These are phyloP conservation scores for Dactylellina leptospora DNA, from an alignment of 2,329 filamentous ascomycete genomes.

Conservation along the genomic window DNA sequence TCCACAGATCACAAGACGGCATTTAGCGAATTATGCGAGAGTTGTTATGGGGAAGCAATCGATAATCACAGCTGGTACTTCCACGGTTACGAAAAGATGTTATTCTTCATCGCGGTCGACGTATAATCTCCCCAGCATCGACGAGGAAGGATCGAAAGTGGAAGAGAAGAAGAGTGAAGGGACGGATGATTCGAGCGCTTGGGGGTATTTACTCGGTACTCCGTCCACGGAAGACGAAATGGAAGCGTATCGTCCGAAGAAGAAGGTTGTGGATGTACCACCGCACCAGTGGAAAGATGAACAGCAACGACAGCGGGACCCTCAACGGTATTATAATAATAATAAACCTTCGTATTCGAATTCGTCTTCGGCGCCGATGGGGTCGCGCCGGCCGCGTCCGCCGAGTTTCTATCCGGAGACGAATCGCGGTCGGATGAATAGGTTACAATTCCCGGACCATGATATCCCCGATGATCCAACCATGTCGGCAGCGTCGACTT, in stretches of 20 bases:
- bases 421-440: neutral
- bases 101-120: constrained; percentile 2
- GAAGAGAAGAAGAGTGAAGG: too few relatives aligned
- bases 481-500: neutral
- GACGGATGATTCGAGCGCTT: neutral
- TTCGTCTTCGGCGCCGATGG: too few relatives aligned
- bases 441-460: neutral
- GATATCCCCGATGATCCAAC: constrained; percentile 23
- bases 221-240: constrained; percentile 4
- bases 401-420: constrained; percentile 1
- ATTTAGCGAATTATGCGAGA: neutral
- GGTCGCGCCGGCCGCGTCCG: too few relatives aligned
- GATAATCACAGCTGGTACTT: neutral
- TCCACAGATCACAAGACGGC: constrained; percentile 15
- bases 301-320: neutral
- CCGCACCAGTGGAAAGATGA: neutral
- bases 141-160: too few relatives aligned
- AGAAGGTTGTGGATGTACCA: neutral
- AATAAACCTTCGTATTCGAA: neutral
- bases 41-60: neutral
- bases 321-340: neutral
- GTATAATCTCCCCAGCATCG: constrained; percentile 7
- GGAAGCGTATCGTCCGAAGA: neutral
- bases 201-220: constrained; percentile 6
- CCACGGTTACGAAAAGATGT: neutral